Conservation (phyloP, 805 yeast species). For the Wickerhamomyces chaumierensis region DNA sequence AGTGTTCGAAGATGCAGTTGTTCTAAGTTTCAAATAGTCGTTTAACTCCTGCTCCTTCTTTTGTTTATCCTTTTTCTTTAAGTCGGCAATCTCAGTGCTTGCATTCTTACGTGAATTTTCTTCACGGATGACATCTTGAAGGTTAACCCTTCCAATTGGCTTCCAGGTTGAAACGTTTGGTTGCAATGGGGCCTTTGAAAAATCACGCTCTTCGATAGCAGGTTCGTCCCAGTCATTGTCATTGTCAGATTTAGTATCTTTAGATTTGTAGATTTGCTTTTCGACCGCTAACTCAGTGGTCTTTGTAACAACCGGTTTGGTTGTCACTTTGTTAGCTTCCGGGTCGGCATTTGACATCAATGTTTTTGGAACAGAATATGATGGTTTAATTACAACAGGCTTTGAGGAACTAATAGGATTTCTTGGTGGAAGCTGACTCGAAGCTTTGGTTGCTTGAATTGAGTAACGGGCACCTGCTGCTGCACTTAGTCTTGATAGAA, state of each 20-base stretch:
- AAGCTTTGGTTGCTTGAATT: slow-evolving; percentile 26
- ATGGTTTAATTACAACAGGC: neutral
- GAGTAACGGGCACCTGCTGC: slow-evolving; percentile 97
- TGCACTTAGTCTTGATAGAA: slow-evolving; percentile 65
- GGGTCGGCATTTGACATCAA: neutral
- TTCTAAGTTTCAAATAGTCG: slow-evolving; percentile 23
- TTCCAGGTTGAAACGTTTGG: slow-evolving; percentile 38
- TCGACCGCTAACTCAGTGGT: no score
- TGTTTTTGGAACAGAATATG: slow-evolving; percentile 17
- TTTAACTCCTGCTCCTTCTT: slow-evolving; percentile 25
- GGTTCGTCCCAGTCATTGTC: slow-evolving; percentile 37
- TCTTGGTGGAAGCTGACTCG: neutral
- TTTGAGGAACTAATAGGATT: no score
- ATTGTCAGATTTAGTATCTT: slow-evolving; percentile 6
- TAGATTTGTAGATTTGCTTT: no score
- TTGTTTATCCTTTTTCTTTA: slow-evolving; percentile 23
- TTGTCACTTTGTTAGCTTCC: no score
- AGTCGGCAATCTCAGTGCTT: slow-evolving; percentile 26
- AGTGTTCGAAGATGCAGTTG: slow-evolving; percentile 20
- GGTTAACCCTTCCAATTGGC: slow-evolving; percentile 53
- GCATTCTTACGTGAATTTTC: slow-evolving; percentile 32
- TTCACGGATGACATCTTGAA: slow-evolving; percentile 30
- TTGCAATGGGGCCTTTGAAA: slow-evolving; percentile 33
- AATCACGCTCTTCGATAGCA: slow-evolving; percentile 34
- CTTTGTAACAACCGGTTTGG: no score